Conservation (phyloP, 441 rosid genomes). For the Gossypium davidsonii region DNA sequence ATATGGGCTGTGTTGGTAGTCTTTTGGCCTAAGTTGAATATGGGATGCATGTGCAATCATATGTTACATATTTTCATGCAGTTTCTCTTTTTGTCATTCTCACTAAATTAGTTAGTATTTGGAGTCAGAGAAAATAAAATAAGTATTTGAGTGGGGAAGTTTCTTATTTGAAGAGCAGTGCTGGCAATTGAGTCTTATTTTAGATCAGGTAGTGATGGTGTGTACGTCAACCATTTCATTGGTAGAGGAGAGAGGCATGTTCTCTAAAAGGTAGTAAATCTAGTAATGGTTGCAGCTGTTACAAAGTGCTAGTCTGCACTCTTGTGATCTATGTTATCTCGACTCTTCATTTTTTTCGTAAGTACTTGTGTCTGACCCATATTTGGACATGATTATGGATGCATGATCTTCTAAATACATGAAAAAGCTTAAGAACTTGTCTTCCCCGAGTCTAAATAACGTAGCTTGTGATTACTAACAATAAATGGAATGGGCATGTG, state of each 20-base stretch:
- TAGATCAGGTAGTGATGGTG: background rate
- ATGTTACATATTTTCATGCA: background rate
- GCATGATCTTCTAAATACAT: background rate
- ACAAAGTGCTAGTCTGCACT: background rate
- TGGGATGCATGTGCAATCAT: conserved; percentile 6
- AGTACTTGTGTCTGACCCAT: background rate
- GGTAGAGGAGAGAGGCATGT: background rate
- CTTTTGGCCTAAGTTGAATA: background rate
- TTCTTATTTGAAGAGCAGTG: background rate
- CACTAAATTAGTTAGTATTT: background rate
- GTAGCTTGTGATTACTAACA: background rate
- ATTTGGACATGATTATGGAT: background rate
- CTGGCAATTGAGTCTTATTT: background rate
- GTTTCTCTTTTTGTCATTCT: background rate
- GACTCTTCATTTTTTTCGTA: background rate
- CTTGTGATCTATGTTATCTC: background rate
- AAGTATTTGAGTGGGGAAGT: background rate
- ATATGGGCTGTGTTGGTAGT: background rate
- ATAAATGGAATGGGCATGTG: background rate
- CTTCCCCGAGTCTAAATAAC: background rate
- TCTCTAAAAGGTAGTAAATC: background rate
- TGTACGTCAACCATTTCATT: background rate
- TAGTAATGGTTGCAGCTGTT: background rate
- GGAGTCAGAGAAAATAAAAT: background rate
- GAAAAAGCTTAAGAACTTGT: background rate